Evolutionary conservation across 495 filamentous ascomycete genomes (phyloP).

Genomic region (Penicillium verhagenii): DNA sequence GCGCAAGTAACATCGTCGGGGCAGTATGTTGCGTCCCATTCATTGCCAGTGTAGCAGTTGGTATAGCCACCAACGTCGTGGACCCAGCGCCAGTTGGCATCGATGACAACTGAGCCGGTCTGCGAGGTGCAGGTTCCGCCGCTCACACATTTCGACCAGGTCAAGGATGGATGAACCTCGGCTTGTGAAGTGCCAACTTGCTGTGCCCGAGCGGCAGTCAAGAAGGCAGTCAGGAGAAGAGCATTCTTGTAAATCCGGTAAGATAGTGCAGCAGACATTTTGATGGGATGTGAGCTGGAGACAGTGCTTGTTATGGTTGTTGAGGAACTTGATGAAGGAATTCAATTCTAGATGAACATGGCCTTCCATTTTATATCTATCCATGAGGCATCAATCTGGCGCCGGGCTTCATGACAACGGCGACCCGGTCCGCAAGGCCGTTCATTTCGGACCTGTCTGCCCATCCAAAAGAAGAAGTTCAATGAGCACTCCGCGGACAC

Average conservation of each 20-base stretch:
- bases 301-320: neutral
- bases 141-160: constrained; percentile 54
- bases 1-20: constrained; percentile 54
- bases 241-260: constrained; percentile 22
- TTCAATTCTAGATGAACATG: neutral
- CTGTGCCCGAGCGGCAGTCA: constrained; percentile 42
- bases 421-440: constrained; percentile 21
- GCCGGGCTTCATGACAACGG: neutral
- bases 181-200: constrained; percentile 38
- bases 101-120: constrained; percentile 57
- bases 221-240: constrained; percentile 22
- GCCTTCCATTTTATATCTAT: neutral
- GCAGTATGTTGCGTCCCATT: constrained; percentile 55
- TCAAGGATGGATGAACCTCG: constrained; percentile 60
- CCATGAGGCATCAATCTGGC: neutral
- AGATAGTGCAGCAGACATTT: constrained; percentile 23
- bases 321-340: constrained; percentile 1
- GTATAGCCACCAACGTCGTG: constrained; percentile 50
- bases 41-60: constrained; percentile 65
- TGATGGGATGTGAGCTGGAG: neutral
- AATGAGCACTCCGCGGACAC: constrained; percentile 25
- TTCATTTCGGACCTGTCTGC: neutral
- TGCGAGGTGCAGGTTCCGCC: constrained; percentile 51
- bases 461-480: constrained; percentile 18
- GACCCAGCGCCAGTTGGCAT: constrained; percentile 65